phyloP scores from a whole-genome alignment of 306 rosid genomes.

The Pueraria montana region DNA sequence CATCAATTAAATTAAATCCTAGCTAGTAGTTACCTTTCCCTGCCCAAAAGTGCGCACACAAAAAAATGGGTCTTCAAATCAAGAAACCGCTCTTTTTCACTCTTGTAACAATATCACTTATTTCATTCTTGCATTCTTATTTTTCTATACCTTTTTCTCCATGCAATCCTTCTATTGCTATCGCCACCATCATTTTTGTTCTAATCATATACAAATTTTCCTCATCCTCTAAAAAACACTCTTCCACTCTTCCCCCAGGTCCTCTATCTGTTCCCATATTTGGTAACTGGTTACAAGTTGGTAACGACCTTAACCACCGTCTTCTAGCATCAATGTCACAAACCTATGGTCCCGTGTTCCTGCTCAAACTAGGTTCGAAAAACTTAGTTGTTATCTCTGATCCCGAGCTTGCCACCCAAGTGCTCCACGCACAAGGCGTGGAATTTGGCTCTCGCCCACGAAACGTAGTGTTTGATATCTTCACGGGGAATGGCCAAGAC shows the following conservation, averaged over 20 bases:
- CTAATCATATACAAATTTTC: constrained; percentile 44
- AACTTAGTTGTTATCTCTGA: constrained; percentile 77
- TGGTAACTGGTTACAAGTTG: constrained; percentile 91
- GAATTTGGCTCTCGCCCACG: constrained; percentile 82
- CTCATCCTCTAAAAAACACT: constrained; percentile 7
- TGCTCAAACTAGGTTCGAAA: constrained; percentile 80
- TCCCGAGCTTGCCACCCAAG: constrained; percentile 72
- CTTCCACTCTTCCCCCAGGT: constrained; percentile 67
- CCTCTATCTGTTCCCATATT: constrained; percentile 77
- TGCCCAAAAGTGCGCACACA: neutral
- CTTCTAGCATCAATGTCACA: constrained; percentile 72
- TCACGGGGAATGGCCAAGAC: constrained; percentile 88
- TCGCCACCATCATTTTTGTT: constrained; percentile 30
- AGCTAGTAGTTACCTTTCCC: neutral
- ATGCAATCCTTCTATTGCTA: neutral
- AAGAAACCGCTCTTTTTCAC: constrained; percentile 51
- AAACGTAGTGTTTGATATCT: constrained; percentile 81
- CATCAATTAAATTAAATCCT: neutral
- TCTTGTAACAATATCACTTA: constrained; percentile 29
- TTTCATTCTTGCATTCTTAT: constrained; percentile 42
- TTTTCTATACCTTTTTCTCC: constrained; percentile 31
- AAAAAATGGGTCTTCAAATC: constrained; percentile 47
- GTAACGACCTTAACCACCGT: constrained; percentile 85
- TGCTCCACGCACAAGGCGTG: constrained; percentile 84
- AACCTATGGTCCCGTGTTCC: constrained; percentile 69